Conservation (phyloP, 805 yeast species). For the Candida parachauliodes region DNA sequence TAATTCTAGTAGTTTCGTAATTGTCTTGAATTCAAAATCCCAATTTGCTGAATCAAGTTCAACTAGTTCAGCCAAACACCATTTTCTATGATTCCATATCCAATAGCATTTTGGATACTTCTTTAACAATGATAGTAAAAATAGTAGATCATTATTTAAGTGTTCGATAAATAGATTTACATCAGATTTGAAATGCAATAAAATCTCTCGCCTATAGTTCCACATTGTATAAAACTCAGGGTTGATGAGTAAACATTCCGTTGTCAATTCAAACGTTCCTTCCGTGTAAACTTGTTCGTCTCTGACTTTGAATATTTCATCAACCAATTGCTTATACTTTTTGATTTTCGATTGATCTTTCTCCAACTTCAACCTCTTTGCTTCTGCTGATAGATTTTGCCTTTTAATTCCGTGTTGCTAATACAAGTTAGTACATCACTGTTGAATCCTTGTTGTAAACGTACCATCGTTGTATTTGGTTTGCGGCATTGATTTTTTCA, state of each 20-base stretch:
- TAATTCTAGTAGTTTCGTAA: slow-evolving; percentile 58
- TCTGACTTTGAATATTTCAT: slow-evolving; percentile 35
- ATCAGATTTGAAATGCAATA: slow-evolving; percentile 17
- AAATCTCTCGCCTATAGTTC: slow-evolving; percentile 81
- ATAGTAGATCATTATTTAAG: slow-evolving; percentile 56
- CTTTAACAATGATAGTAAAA: slow-evolving; percentile 56
- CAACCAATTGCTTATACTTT: slow-evolving; percentile 47
- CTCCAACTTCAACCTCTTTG: slow-evolving; percentile 45
- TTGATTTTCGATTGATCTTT: slow-evolving; percentile 62
- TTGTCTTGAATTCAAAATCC: slow-evolving; percentile 67
- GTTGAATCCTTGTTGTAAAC: too few relatives aligned
- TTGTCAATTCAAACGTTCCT: slow-evolving; percentile 49
- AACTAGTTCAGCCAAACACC: slow-evolving; percentile 58
- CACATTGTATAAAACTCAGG: slow-evolving; percentile 89
- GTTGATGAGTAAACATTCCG: slow-evolving; percentile 56
- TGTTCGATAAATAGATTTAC: slow-evolving; percentile 9
- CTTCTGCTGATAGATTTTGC: slow-evolving; percentile 52
- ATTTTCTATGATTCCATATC: slow-evolving; percentile 91
- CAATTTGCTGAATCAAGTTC: slow-evolving; percentile 54
- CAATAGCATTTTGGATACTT: slow-evolving; percentile 87
- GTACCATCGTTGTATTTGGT: too few relatives aligned
- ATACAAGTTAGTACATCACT: background rate
- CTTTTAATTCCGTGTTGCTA: slow-evolving; percentile 73
- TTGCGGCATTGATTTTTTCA: too few relatives aligned
- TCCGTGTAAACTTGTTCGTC: slow-evolving; percentile 15